Conservation (phyloP, 306 rosid genomes). For the Notholithocarpus densiflorus region DNA sequence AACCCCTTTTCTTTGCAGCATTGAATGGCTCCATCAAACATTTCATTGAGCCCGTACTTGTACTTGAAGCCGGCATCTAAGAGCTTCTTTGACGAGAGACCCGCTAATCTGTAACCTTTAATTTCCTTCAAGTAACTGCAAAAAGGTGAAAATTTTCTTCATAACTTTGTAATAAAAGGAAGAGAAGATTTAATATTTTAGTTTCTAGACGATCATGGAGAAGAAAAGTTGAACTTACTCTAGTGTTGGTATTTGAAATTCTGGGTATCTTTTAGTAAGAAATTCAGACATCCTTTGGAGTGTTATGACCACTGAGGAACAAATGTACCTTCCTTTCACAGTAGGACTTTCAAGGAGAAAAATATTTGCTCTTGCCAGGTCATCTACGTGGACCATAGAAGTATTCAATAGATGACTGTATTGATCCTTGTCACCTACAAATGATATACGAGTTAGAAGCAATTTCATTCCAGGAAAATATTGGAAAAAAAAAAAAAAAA, state of each 20-base stretch:
- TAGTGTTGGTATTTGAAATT: slow-evolving; percentile 39
- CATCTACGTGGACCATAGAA: slow-evolving; percentile 58
- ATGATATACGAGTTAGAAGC: not conserved
- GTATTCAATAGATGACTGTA: slow-evolving; percentile 12
- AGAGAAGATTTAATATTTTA: not conserved
- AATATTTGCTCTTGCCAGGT: slow-evolving; percentile 55
- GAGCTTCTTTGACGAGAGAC: slow-evolving; percentile 45
- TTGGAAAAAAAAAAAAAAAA: not conserved
- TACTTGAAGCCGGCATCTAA: slow-evolving; percentile 46
- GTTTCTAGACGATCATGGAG: not conserved
- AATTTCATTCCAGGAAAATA: not conserved
- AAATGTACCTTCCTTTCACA: slow-evolving; percentile 58
- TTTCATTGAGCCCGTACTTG: slow-evolving; percentile 43
- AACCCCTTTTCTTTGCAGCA: slow-evolving; percentile 43
- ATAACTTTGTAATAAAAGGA: not conserved
- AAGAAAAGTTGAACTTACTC: slow-evolving; percentile 42
- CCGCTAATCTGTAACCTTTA: slow-evolving; percentile 4
- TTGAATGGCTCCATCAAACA: slow-evolving; percentile 38
- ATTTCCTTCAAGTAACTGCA: slow-evolving; percentile 32
- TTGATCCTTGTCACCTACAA: slow-evolving; percentile 37
- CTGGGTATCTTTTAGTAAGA: slow-evolving; percentile 41
- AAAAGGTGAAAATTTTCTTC: not conserved
- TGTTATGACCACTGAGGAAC: slow-evolving; percentile 37
- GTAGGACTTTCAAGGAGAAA: slow-evolving; percentile 50
- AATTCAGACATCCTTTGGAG: slow-evolving; percentile 28